Percentiles rank a stretch among this genome's conserved stretches.
Evolutionary conservation across 2,329 filamentous ascomycete genomes (phyloP).

Genomic region (Nemania sp.): DNA sequence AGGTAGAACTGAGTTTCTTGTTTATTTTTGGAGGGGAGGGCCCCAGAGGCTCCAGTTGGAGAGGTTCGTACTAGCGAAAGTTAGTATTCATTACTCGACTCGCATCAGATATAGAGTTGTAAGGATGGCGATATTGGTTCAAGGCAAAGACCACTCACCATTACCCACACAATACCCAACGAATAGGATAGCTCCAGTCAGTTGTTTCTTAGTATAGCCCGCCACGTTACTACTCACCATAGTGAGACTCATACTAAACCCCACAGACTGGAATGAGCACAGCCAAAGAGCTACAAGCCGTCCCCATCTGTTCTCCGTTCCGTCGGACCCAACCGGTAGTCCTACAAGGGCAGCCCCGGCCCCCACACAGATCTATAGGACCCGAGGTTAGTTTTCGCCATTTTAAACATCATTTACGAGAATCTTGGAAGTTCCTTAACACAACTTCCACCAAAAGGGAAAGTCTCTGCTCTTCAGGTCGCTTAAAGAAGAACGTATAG

Average conservation of each 20-base stretch:
- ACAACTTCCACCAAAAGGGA: too few species aligned
- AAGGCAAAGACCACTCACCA: constrained; percentile 27
- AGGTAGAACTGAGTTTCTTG: constrained; percentile 7
- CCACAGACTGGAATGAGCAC: constrained; percentile 51
- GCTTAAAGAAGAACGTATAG: too few species aligned
- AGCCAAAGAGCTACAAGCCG: constrained; percentile 69
- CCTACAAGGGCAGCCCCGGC: constrained; percentile 65
- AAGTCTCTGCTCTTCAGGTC: too few species aligned
- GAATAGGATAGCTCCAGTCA: constrained; percentile 52
- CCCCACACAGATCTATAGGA: constrained; percentile 66
- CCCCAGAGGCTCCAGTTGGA: background rate
- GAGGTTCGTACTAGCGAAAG: constrained; percentile 24
- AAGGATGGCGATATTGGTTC: background rate
- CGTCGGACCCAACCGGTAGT: constrained; percentile 54
- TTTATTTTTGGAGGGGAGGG: background rate
- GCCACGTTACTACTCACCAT: constrained; percentile 53
- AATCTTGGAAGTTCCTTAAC: too few species aligned
- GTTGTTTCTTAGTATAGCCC: constrained; percentile 53
- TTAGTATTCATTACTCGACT: constrained; percentile 13
- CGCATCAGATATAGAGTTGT: background rate
- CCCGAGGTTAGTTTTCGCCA: too few species aligned
- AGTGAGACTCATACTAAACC: constrained; percentile 52
- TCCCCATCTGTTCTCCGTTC: constrained; percentile 64
- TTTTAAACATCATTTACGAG: too few species aligned
- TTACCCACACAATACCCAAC: constrained; percentile 50